Percentiles rank a stretch among this genome's conserved stretches.
These are phyloP conservation scores for Backusella tuberculispora DNA, from an alignment of 192 early-diverging fungal species.

Conservation along the genomic window DNA sequence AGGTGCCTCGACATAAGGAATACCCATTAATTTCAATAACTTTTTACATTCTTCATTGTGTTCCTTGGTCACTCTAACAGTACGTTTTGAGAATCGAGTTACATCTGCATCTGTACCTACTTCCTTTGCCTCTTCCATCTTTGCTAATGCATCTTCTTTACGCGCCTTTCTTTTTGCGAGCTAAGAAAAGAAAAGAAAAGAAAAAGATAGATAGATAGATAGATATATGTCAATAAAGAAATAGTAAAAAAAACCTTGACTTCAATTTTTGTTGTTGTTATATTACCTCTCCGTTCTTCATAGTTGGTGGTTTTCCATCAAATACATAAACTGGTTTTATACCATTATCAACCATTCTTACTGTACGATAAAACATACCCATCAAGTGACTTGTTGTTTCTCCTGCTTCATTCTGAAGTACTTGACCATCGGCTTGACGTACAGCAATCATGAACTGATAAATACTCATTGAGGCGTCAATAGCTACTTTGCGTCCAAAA, in stretches of 20 bases:
- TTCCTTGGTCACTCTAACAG: constrained; percentile 91
- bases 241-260: neutral
- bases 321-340: constrained; percentile 98
- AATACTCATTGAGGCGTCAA: constrained; percentile 97
- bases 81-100: constrained; percentile 84
- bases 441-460: constrained; percentile 99
- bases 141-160: constrained; percentile 70
- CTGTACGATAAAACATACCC: constrained; percentile 96
- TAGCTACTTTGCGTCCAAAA: constrained; percentile 94
- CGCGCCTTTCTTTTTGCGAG: constrained; percentile 74
- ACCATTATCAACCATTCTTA: constrained; percentile 95
- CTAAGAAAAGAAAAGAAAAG: constrained; percentile 31
- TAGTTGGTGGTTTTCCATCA: constrained; percentile 93
- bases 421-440: constrained; percentile 83
- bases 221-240: neutral
- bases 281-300: constrained; percentile 89
- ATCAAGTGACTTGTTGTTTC: constrained; percentile 97
- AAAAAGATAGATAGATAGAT: neutral
- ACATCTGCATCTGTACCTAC: constrained; percentile 76
- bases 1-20: constrained; percentile 92
- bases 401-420: constrained; percentile 86
- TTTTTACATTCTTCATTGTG: constrained; percentile 93
- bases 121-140: constrained; percentile 74
- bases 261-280: neutral
- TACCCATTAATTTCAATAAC: constrained; percentile 89